phyloP scores from a whole-genome alignment of 2,329 filamentous ascomycete species.

The Colletotrichum sp. region DNA sequence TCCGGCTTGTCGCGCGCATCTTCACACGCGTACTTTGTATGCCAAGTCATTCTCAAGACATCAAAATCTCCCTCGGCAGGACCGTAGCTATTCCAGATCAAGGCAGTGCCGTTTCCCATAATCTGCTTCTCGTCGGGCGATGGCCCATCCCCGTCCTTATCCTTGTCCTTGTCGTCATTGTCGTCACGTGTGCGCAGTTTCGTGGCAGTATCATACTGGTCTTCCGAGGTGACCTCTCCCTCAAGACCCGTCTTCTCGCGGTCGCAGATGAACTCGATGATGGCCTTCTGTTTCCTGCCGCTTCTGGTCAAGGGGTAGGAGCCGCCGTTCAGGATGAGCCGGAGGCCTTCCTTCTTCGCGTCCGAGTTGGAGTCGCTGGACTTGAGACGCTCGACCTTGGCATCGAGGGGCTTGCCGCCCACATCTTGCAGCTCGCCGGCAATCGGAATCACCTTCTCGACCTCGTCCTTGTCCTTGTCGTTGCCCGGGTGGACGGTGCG shows the following conservation, averaged over 20 bases:
- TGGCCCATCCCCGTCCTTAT: conserved; percentile 40
- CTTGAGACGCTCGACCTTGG: conserved; percentile 69
- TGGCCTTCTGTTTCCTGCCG: conserved; percentile 69
- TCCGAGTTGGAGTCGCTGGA: conserved; percentile 68
- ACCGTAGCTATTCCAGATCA: conserved; percentile 80
- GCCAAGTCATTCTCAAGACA: conserved; percentile 80
- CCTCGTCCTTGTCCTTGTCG: conserved; percentile 44
- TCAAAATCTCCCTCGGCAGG: conserved; percentile 57
- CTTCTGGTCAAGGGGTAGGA: conserved; percentile 58
- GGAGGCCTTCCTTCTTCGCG: conserved; percentile 72
- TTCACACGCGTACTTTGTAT: conserved; percentile 87
- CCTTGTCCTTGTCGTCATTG: conserved; percentile 42
- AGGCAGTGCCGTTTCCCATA: conserved; percentile 61
- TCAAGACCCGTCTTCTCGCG: conserved; percentile 74
- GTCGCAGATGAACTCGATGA: conserved; percentile 88
- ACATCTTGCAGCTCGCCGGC: conserved; percentile 71
- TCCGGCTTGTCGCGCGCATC: conserved; percentile 42
- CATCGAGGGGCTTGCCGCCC: conserved; percentile 66
- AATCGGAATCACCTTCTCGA: conserved; percentile 70
- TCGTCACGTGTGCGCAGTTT: conserved; percentile 23
- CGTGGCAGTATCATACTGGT: conserved; percentile 51
- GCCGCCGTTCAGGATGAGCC: conserved; percentile 70
- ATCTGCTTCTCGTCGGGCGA: conserved; percentile 51
- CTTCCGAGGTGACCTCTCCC: conserved; percentile 64
- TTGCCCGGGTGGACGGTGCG: conserved; percentile 54